phyloP scores from a whole-genome alignment of 2,329 filamentous ascomycete species.

The Aspergillus transmontanensis region DNA sequence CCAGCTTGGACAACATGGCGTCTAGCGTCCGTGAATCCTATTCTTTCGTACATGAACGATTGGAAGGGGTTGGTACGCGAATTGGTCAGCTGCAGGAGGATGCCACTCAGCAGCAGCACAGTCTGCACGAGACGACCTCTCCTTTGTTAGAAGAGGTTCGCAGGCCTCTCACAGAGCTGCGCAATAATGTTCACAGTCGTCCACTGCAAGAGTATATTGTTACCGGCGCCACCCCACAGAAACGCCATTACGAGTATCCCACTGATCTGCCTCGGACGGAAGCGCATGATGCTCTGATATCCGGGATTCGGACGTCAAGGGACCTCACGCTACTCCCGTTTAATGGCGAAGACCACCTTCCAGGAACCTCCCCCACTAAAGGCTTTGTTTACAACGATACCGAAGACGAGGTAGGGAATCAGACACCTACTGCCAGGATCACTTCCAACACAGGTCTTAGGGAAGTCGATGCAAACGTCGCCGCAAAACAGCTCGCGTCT shows the following conservation, averaged over 20 bases:
- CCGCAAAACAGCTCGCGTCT: slow-evolving; percentile 34
- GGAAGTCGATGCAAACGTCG: slow-evolving; percentile 56
- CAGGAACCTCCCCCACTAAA: slow-evolving; percentile 50
- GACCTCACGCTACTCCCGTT: slow-evolving; percentile 36
- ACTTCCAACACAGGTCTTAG: slow-evolving; percentile 49
- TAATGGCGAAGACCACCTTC: slow-evolving; percentile 30
- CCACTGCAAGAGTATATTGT: slow-evolving; percentile 76
- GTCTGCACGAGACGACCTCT: slow-evolving; percentile 62
- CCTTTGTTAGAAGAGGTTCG: slow-evolving; percentile 63
- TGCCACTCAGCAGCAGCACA: slow-evolving; percentile 62
- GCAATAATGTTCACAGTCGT: slow-evolving; percentile 66
- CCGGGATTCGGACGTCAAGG: slow-evolving; percentile 50
- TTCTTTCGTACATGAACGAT: slow-evolving; percentile 68
- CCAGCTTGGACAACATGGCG: slow-evolving; percentile 68
- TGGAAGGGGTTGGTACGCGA: slow-evolving; percentile 68
- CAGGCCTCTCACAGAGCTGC: slow-evolving; percentile 70
- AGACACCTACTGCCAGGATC: slow-evolving; percentile 30
- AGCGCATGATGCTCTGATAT: slow-evolving; percentile 59
- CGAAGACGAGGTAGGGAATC: slow-evolving; percentile 40
- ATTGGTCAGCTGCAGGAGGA: slow-evolving; percentile 70
- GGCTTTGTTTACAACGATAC: slow-evolving; percentile 56
- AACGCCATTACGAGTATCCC: slow-evolving; percentile 78
- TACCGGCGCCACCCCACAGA: slow-evolving; percentile 85
- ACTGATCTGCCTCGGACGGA: slow-evolving; percentile 76
- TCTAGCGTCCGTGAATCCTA: slow-evolving; percentile 73